These are phyloP conservation scores for Phytopythium mirpurense DNA, from an alignment of 352 stramenopile species.

Conservation along the genomic window DNA sequence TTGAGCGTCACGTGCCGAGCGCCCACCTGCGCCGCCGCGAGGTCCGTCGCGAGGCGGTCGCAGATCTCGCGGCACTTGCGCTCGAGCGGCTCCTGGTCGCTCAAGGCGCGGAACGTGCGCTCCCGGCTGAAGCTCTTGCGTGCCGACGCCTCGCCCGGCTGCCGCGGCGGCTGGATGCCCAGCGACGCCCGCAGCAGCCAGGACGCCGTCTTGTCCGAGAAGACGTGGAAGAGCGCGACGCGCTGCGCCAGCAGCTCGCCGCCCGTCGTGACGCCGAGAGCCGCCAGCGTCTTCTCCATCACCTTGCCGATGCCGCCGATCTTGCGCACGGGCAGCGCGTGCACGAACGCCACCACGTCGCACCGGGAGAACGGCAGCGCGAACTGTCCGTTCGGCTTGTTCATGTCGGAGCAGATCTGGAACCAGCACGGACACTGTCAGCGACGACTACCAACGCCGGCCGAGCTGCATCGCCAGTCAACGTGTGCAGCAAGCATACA, in stretches of 20 bases:
- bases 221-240: constrained; percentile 56
- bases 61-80: constrained; percentile 67
- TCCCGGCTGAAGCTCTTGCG: constrained; percentile 80
- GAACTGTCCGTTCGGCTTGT: constrained; percentile 96
- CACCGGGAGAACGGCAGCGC: constrained; percentile 78
- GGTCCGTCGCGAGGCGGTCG: constrained; percentile 43
- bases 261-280: constrained; percentile 83
- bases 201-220: constrained; percentile 53
- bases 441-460: too few relatives aligned
- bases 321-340: constrained; percentile 86
- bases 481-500: too few relatives aligned
- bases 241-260: constrained; percentile 65
- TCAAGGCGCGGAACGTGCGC: constrained; percentile 53
- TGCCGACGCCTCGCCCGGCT: constrained; percentile 30
- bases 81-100: constrained; percentile 36
- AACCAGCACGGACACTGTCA: not conserved
- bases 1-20: constrained; percentile 65
- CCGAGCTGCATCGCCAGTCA: too few relatives aligned
- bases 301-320: constrained; percentile 95
- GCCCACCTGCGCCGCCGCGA: constrained; percentile 33
- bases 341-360: constrained; percentile 86
- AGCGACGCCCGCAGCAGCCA: constrained; percentile 75
- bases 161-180: constrained; percentile 43
- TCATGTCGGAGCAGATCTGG: constrained; percentile 92
- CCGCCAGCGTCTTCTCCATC: constrained; percentile 90